Evolutionary conservation across 495 filamentous ascomycete species (phyloP), one percentile per base, ranked within the genome.

Genomic region (Bryoglossum gracile): DNA sequence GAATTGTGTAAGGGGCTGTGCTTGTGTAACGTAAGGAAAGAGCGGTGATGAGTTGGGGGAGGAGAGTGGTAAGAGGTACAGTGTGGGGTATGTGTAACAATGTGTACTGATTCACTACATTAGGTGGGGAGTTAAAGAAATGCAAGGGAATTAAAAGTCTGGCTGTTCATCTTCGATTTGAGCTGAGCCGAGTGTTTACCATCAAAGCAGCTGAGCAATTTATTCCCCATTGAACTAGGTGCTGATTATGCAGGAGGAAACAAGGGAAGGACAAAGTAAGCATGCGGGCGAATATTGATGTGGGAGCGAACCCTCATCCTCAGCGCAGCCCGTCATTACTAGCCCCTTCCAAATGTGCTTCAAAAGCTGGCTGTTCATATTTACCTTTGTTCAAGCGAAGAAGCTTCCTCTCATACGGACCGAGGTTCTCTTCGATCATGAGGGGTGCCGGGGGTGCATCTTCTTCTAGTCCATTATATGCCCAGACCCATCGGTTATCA

Each of bases 391-490:
- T 69, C 8, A 75, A 43, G 22, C 61, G 33, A 4, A 77, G 53
- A 17, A 78, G 45, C 46, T 67, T 62, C 32, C 65, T 58, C 55
- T 78, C 72, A 60, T 68, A 76, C 3, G 71, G 71, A 8, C 74
- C 74, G 30, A 76, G 50, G 9, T 55, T 63, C 53, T 77, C 75
- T 55, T 77, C 74, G 21, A 73, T 61, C 61, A 78, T 54, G 13
- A 60, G 53, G 40, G 56, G 28, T 56, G 35, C 47, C 37, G 44
- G 51, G 11, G 62, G 75, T 41, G 68, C 66, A 9, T 62, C 46
- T 9, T 56, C 51, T n/a, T 65, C 59, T 0, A 66, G 61, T 0
- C 74, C 74, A 32, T 56, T 46, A 52, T 72, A 78, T 43, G 73
- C 68, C 74, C 72, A 78, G 0, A 73, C 67, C 72, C 72, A 75